Evolutionary conservation across 768 basidiomycete genomes (phyloP), one percentile per base, ranked within the genome.

Genomic region (Wakefieldia striispora): DNA sequence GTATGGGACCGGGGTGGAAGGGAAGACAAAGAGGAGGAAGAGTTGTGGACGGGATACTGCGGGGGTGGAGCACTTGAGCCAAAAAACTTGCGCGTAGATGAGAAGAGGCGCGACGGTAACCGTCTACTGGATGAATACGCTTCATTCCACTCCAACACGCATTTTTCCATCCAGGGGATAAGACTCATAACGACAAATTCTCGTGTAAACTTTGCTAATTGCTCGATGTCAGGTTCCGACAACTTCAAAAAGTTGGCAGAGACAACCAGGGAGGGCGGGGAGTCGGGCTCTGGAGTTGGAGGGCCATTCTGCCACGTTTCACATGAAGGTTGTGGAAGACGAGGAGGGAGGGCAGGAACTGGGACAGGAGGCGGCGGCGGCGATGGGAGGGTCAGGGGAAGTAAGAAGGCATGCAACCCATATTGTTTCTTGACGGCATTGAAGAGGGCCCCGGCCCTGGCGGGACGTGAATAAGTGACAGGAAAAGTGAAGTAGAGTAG

Each of bases 141-240:
- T 72, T 98, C 95, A 64, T 97, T 97, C 91, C 94, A 95, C 55
- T 95, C 91, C 40, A 91, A 57, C 6, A 95, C 88, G 66, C 85
- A 86, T 61, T 86, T 91, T 71, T 98, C 95, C 91, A 98, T 95
- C 91, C 91, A 97, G 1, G 95, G 95, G 3, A 97, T 67, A 39
- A 98, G 69, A 62, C 89, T 94, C 83, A 89, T 91, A 11, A 86
- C 83, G 4, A 91, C 76, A 57, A 97, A 87, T 66, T 97, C 95
- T 39, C 93, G 80, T 10, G 91, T 78, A 59, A 97, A 92, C 45
- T 81, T 79, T 0, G 83, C 83, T 6, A 84, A 80, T 57, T 82
- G 79, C 45, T 86, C 79, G 13, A 91, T 86, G 69, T 95, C 93
- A 40, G 71, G 69, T 58, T 91, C 83, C 9, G 72, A 74, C 72